These are phyloP conservation scores for Pezicula rhizophila DNA, from an alignment of 2,329 filamentous ascomycete genomes.

Conservation along the genomic window DNA sequence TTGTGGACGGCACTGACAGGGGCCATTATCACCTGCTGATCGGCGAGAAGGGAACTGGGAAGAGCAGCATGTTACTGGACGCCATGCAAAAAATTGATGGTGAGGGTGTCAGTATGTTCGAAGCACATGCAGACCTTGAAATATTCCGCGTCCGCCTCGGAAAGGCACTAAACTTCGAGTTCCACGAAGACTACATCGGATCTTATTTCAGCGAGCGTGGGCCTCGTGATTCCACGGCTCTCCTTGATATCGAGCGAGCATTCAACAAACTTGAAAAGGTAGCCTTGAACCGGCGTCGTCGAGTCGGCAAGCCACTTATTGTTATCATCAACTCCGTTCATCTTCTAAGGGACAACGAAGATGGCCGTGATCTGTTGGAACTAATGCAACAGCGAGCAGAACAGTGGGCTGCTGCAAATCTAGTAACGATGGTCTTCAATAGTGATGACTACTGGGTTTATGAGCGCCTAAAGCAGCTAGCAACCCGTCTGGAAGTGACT, in stretches of 20 bases:
- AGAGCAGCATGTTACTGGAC: constrained; percentile 93
- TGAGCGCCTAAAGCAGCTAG: constrained; percentile 84
- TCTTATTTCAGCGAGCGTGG: constrained; percentile 92
- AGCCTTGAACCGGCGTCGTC: constrained; percentile 63
- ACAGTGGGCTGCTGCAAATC: constrained; percentile 87
- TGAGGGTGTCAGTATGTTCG: constrained; percentile 88
- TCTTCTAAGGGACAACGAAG: constrained; percentile 82
- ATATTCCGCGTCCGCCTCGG: constrained; percentile 91
- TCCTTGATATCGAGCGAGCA: constrained; percentile 92
- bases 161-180: constrained; percentile 93
- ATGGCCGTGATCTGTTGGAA: constrained; percentile 89
- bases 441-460: constrained; percentile 99
- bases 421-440: constrained; percentile 92
- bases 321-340: constrained; percentile 94
- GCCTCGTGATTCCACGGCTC: constrained; percentile 81
- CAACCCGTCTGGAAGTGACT: constrained; percentile 91
- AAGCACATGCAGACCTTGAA: constrained; percentile 90
- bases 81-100: constrained; percentile 91
- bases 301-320: constrained; percentile 63
- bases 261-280: constrained; percentile 98
- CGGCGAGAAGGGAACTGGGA: constrained; percentile 93
- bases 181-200: constrained; percentile 95
- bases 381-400: constrained; percentile 93
- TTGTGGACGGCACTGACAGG: constrained; percentile 63
- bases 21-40: constrained; percentile 91